phyloP scores from a whole-genome alignment of 2,329 filamentous ascomycete species.

The Fonsecaea monophora region DNA sequence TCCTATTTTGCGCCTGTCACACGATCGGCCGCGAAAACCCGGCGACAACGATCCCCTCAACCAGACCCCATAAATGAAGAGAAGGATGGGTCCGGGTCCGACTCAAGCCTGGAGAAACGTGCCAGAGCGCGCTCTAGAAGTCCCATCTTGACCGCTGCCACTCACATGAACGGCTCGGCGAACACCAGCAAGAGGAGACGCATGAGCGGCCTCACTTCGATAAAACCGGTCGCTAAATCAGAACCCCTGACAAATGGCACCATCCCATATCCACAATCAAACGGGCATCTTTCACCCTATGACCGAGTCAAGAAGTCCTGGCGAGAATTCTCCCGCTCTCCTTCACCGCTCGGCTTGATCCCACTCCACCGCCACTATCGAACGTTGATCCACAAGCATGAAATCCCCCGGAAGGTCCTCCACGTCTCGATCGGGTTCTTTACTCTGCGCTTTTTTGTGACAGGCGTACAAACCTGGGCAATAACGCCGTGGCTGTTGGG shows the following conservation, averaged over 20 bases:
- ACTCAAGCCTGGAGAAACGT: slow-evolving; percentile 62
- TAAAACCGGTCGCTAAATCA: slow-evolving; percentile 52
- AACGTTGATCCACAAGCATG: slow-evolving; percentile 91
- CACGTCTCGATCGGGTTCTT: slow-evolving; percentile 98
- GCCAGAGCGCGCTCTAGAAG: slow-evolving; percentile 76
- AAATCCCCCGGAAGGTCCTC: slow-evolving; percentile 90
- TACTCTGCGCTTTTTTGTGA: slow-evolving; percentile 82
- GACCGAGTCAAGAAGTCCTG: slow-evolving; percentile 69
- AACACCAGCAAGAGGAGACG: slow-evolving; percentile 50
- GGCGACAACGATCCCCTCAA: slow-evolving; percentile 59
- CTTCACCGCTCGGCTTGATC: slow-evolving; percentile 90
- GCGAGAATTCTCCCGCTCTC: slow-evolving; percentile 88
- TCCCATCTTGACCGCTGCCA: slow-evolving; percentile 57
- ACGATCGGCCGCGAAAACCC: slow-evolving; percentile 69
- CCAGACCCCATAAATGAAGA: slow-evolving; percentile 65
- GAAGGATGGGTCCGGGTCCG: slow-evolving; percentile 58
- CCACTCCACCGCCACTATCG: slow-evolving; percentile 93
- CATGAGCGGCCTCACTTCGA: slow-evolving; percentile 59
- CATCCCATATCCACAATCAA: slow-evolving; percentile 50
- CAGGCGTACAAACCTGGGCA: slow-evolving; percentile 74
- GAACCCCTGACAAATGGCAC: slow-evolving; percentile 49
- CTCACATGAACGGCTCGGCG: slow-evolving; percentile 34
- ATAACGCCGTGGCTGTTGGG: slow-evolving; percentile 86
- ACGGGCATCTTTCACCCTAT: slow-evolving; percentile 73
- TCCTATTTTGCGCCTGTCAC: slow-evolving; percentile 77